Base-by-base conservation (phyloP, 1,284 basidiomycete species). In the Phaffia rhodozyma region DNA sequence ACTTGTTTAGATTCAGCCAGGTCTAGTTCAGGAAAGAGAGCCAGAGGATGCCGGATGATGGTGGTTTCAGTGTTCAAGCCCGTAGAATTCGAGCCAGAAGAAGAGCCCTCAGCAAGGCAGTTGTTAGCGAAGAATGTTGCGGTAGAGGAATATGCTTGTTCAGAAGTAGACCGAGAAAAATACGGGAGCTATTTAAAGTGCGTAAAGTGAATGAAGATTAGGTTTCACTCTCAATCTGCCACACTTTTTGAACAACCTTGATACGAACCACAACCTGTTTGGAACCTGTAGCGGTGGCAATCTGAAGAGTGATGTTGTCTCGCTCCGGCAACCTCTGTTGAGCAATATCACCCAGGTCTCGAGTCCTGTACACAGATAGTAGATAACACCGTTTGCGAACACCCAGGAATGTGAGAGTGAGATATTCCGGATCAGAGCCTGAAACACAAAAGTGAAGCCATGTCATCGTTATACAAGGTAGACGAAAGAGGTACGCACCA, bases 231-330 rank as follows among this genome's bases (percentile, higher is more conserved):
- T 34, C 20, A 30, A n/a, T 23, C 32, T 34, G 9, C 32, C 9
- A 9, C 9, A 9, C 9, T 9, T 5, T 34, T 9, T 5, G 9
- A 34, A 34, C 4, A 34, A 4, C 9, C 9, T 34, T 4, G 32
- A 16, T 9, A 54, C 18, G 23, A 52, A 60, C 47, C 27, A 20
- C 16, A 25, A 57, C 55, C 5, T n/a, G 30, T 25, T 58, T 48
- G 48, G 47, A 23, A 0, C 56, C 61, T 18, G 6, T 25, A n/a
- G 38, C 16, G 20, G 50, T 18, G 13, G n/a, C 23, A 49, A 58
- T 52, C 27, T 32, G 50, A 54, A 57, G 55, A 9, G 60, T 57
- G 30, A 62, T 58, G 55, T 57, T 62, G 48, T 62, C 56, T 27
- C 55, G 55, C 20, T 32, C 43, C 6, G 61, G 61, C 21, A 30